Evolutionary conservation across 2,329 filamentous ascomycete species (phyloP).

Genomic region (Botrytis cinerea): DNA sequence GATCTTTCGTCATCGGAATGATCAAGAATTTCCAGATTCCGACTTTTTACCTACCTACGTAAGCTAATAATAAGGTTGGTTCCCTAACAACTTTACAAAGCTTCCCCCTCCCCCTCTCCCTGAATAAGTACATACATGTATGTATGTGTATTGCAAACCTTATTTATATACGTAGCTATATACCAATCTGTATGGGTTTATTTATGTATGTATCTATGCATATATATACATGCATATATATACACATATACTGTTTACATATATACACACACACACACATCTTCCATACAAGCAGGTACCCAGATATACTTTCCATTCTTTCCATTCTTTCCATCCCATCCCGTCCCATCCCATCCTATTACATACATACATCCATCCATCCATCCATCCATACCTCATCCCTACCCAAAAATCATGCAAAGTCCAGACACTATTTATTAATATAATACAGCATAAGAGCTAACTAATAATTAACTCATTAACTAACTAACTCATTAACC

Average conservation of each 20-base stretch:
- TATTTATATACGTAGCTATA: neutral
- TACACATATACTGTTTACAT: neutral
- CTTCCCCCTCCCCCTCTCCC: neutral
- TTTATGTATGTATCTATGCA: too few relatives aligned
- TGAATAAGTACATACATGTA: neutral
- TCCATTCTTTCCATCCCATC: too few relatives aligned
- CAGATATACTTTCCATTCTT: too few relatives aligned
- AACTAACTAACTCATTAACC: neutral
- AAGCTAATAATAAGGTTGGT: neutral
- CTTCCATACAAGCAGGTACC: neutral
- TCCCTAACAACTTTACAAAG: neutral
- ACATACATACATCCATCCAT: neutral
- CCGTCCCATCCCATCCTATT: neutral
- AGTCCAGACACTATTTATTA: neutral
- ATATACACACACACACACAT: too few relatives aligned
- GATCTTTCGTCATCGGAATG: conserved; percentile 2
- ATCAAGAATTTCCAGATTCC: conserved; percentile 12
- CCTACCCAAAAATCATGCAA: neutral
- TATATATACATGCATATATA: too few relatives aligned
- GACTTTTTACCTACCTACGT: neutral
- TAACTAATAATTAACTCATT: too few relatives aligned
- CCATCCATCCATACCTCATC: neutral
- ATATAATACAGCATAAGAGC: neutral
- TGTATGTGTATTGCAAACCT: neutral
- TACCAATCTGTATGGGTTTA: neutral